Percentiles rank a stretch among this genome's conserved stretches.
These are phyloP conservation scores for Bretschneidera sinensis DNA, from an alignment of 345 rosid genomes.

Conservation along the genomic window DNA sequence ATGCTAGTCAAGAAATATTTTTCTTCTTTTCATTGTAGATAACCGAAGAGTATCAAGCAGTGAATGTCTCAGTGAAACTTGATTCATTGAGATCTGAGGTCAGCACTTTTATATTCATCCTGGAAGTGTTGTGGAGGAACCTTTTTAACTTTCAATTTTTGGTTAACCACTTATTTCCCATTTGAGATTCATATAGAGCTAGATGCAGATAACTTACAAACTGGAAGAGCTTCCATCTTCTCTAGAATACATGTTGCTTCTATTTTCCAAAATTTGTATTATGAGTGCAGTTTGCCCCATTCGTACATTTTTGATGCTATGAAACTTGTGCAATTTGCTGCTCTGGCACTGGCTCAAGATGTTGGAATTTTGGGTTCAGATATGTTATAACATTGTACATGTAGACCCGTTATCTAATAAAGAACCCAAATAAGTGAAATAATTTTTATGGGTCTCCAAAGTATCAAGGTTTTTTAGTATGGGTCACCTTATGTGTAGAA, in stretches of 20 bases:
- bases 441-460: no score
- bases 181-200: constrained; percentile 1
- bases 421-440: no score
- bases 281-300: not conserved
- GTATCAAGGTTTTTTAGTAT: no score
- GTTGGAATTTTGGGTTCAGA: no score
- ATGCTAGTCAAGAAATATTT: constrained; percentile 20
- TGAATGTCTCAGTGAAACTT: constrained; percentile 71
- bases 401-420: no score
- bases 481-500: no score
- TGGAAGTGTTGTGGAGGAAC: constrained; percentile 10
- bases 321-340: no score
- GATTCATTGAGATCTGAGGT: constrained; percentile 77
- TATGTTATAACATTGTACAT: no score
- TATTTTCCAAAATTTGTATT: not conserved
- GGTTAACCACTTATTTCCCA: not conserved
- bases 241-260: not conserved
- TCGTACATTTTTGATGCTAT: not conserved
- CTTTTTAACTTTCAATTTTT: not conserved
- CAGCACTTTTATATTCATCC: constrained; percentile 24
- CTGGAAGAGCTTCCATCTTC: not conserved
- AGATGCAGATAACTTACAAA: no score
- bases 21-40: constrained; percentile 41
- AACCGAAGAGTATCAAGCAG: constrained; percentile 69
- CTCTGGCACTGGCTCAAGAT: no score